Base-by-base conservation (phyloP, 805 yeast genomes). In the Barnettozyma vustinii region DNA sequence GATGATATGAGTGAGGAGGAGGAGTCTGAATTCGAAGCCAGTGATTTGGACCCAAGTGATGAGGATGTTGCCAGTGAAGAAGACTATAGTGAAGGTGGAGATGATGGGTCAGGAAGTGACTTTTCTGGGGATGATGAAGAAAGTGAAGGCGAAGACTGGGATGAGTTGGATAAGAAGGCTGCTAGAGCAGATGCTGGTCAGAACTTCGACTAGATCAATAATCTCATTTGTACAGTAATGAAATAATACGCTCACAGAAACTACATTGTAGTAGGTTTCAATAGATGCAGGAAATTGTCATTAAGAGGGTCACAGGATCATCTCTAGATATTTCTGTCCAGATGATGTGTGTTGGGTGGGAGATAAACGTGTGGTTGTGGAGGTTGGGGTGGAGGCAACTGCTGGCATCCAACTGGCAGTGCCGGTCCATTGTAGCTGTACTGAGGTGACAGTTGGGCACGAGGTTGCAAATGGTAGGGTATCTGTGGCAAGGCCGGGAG, bases 1-100 rank as follows among this genome's bases (percentile, higher is more conserved):
- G 80, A 73, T 30, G 86, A 77, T 43, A 86, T 79, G 40, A 50
- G 53, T 10, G 55, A 52, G 37, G 56, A 52, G 21, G 94, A 84
- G 60, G 95, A 84, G 60, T 67, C 72, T 42, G 76, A 72, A 48
- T 72, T 70, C 44, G 75, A 72, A 55, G 74, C 72, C 3, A 68
- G 73, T 42, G 75, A 72, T 46, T 70, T 67, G 23, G 74, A 71
- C 41, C 73, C 73, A 32, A 61, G 64, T 26, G 75, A 71, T 56
- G 75, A 71, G 55, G 71, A 62, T 20, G 71, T 70, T 18, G 71
- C 63, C 16, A 69, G 70, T 50, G 72, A 64, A 23, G 66, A 54
- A 5, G 64, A 62, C 9, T 60, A 62, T 53, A 63, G 69, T 41
- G 73, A 66, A 5, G 67, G 58, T 15, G 72, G 66, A 21, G 68